Evolutionary conservation across 352 stramenopile genomes (phyloP), one percentile per base, ranked within the genome.

Genomic region (Phytophthora boehmeriae): DNA sequence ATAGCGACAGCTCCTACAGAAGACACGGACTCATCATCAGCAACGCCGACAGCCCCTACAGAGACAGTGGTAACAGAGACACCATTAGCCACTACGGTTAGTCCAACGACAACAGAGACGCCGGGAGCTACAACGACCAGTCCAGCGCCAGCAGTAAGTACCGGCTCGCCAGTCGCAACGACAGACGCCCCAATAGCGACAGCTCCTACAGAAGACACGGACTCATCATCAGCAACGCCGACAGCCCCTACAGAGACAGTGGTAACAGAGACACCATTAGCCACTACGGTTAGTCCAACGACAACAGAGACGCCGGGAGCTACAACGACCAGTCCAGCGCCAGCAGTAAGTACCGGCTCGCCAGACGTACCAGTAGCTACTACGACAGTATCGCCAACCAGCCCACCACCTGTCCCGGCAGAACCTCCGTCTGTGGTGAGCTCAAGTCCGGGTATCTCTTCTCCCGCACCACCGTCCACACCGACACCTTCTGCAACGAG

Each of bases 401-500:
- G 45, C 11, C 42, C 60, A 45, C 25, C 66, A 9, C 42, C 59
- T 54, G 50, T 62, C 19, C 63, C 54, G 25, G 50, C 52, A 36
- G 53, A 48, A 25, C 48, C 55, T 30, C 34, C 32, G 5, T 52
- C 56, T 44, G 19, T 51, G 17, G 51, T 35, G 25, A 54, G 43
- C 13, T 63, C 60, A 10, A 54, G 43, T 8, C 58, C 60, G 8
- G 52, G 28, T 34, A 54, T 25, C 43, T 9, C 22, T n/a, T 48
- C 22, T 22, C 30, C 36, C 4, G 10, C 49, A 8, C 43, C 63
- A 32, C 64, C 39, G 16, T 10, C 52, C 19, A 65, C 50, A 13
- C 23, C 51, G 19, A 66, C 20, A 38, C 25, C 46, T 14, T 66
- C 39, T 42, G 43, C 56, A 46, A 58, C 63, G n/a, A 72, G 52